These are phyloP conservation scores for Clarkia xantiana DNA, from an alignment of 345 rosid genomes.

Conservation along the genomic window DNA sequence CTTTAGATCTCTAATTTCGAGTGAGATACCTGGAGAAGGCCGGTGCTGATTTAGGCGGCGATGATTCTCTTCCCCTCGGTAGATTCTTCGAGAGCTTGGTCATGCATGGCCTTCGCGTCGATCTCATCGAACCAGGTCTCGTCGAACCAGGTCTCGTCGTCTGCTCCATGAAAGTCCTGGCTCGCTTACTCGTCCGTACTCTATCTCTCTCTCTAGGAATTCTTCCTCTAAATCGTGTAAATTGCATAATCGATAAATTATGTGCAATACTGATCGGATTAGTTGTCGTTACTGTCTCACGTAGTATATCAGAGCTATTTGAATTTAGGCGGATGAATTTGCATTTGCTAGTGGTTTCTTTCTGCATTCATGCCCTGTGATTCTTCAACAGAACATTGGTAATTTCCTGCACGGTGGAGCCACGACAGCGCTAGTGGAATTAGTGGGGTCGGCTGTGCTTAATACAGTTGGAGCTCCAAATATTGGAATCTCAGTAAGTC, in stretches of 20 bases:
- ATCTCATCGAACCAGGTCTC: no score
- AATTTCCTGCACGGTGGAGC: conserved; percentile 96
- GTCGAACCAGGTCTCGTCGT: conserved; percentile 65
- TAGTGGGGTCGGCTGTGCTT: conserved; percentile 70
- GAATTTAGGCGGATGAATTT: not conserved
- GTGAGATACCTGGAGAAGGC: conserved; percentile 52
- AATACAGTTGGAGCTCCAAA: conserved; percentile 30
- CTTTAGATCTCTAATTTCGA: no score
- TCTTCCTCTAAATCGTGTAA: not conserved
- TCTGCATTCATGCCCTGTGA: not conserved
- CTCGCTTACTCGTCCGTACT: conserved; percentile 53
- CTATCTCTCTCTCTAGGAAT: not conserved
- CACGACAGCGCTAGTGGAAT: conserved; percentile 75
- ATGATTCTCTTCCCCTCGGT: conserved; percentile 13
- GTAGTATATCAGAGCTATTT: not conserved
- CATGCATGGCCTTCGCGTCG: conserved; percentile 43
- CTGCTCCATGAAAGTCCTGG: conserved; percentile 64
- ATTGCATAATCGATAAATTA: no score
- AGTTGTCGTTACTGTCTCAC: not conserved
- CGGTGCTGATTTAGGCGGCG: conserved; percentile 12
- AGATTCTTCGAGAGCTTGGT: conserved; percentile 48
- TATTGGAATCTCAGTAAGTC: conserved; percentile 64
- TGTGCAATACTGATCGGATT: not conserved
- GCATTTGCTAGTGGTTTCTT: not conserved
- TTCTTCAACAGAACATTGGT: conserved; percentile 43